Evolutionary conservation across 768 basidiomycete genomes (phyloP), one percentile per base, ranked within the genome.

Genomic region (Agrocybe praecox): DNA sequence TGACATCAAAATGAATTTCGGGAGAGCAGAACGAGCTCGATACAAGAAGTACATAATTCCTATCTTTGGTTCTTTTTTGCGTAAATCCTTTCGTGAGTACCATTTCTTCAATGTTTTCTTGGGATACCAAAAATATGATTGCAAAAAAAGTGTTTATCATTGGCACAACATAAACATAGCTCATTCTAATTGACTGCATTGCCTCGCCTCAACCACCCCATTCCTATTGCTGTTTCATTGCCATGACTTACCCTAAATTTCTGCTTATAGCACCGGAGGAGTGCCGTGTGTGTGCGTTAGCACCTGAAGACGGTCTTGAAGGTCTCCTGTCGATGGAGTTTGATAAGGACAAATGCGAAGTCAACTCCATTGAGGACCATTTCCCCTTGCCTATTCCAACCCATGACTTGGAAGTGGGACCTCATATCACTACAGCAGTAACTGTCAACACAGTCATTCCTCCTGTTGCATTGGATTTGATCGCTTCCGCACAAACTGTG

Each of bases 161-260:
- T 14, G 21, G 18, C 26, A 46, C 26, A 22, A 33, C 32, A 19
- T 48, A 47, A 48, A 55, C 47, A 56, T 43, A 55, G 49, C 53
- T 46, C 55, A 55, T 55, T 53, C 56, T 55, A 62, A 52, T 40
- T 40, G 36, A 43, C 26, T 24, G 42, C 43, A 21, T 44, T 46
- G 21, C 46, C 36, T 32, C 52, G 36, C 57, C 47, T 52, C 57
- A 63, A 55, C 40, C 60, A 56, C 44, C 60, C 60, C n/a, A n/a
- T n/a, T n/a, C n/a, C n/a, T n/a, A n/a, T n/a, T n/a, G n/a, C n/a
- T n/a, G n/a, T n/a, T n/a, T n/a, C n/a, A n/a, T n/a, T n/a, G n/a
- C n/a, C n/a, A n/a, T n/a, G n/a, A n/a, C n/a, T n/a, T n/a, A n/a
- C n/a, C n/a, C n/a, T n/a, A n/a, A 40, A 40, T 40, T 40, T 9